Conservation (phyloP, 2,329 filamentous ascomycete species). For the Hortaea sp. region DNA sequence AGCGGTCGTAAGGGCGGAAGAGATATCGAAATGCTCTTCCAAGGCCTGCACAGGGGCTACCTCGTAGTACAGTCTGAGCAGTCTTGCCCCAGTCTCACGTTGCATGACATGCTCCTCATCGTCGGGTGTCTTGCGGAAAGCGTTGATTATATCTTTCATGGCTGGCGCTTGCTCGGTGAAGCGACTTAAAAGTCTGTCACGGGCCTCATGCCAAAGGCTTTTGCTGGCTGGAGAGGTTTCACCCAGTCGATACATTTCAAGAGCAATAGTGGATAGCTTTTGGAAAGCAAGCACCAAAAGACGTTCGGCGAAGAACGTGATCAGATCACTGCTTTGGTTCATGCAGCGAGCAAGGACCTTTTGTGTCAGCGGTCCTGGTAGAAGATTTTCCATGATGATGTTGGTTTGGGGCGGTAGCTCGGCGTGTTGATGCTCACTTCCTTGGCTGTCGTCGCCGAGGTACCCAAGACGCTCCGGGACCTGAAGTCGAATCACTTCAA, state of each 20-base stretch:
- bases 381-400: conserved; percentile 72
- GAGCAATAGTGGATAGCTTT: conserved; percentile 59
- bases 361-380: conserved; percentile 72
- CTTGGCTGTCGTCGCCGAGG: conserved; percentile 32
- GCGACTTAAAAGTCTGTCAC: conserved; percentile 56
- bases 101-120: conserved; percentile 57
- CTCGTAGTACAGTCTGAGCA: conserved; percentile 78
- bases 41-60: conserved; percentile 68
- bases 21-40: conserved; percentile 81
- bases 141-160: conserved; percentile 68
- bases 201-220: conserved; percentile 59
- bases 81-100: conserved; percentile 64
- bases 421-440: conserved; percentile 38
- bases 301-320: conserved; percentile 75
- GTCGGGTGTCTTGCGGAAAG: conserved; percentile 59
- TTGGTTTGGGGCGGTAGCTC: conserved; percentile 65
- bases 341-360: conserved; percentile 72
- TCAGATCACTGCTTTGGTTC: conserved; percentile 64
- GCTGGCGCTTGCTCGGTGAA: conserved; percentile 71
- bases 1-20: conserved; percentile 59
- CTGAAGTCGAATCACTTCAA: conserved; percentile 65
- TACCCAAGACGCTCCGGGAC: conserved; percentile 65
- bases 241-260: conserved; percentile 45
- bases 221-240: conserved; percentile 26
- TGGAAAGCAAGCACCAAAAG: conserved; percentile 68